Conservation (phyloP, 768 basidiomycete species). For the Calvatia gigantea region DNA sequence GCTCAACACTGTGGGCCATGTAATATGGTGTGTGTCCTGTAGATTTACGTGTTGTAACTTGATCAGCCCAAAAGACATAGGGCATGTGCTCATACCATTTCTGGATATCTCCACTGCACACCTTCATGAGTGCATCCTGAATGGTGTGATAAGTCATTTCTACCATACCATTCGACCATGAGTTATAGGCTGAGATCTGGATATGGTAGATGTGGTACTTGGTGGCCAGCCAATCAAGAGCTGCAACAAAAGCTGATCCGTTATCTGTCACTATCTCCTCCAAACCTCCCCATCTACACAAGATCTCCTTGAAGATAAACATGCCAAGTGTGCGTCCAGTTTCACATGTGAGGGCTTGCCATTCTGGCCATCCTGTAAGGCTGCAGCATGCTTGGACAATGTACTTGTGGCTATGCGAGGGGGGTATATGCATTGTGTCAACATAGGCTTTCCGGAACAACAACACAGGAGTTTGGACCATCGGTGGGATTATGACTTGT, state of each 20-base stretch:
- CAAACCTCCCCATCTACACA: conserved; percentile 26
- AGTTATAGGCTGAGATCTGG: conserved; percentile 23
- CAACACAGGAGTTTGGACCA: conserved; percentile 20
- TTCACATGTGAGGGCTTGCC: conserved; percentile 22
- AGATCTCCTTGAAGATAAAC: conserved; percentile 20
- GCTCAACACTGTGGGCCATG: conserved; percentile 22
- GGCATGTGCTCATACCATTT: conserved; percentile 24
- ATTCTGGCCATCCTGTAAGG: conserved; percentile 31
- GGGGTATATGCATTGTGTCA: conserved; percentile 39
- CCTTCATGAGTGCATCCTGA: conserved; percentile 23
- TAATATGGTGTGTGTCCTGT: conserved; percentile 31
- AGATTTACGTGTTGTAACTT: conserved; percentile 20
- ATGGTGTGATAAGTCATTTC: conserved; percentile 22
- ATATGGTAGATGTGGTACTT: conserved; percentile 29
- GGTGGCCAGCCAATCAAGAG: conserved; percentile 13
- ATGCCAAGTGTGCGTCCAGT: conserved; percentile 20
- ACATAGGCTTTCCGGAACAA: conserved; percentile 34
- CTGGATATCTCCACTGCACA: conserved; percentile 17
- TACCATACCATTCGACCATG: conserved; percentile 29
- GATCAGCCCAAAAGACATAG: conserved; percentile 27
- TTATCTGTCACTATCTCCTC: conserved; percentile 38
- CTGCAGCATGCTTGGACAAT: conserved; percentile 34
- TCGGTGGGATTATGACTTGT: conserved; percentile 22
- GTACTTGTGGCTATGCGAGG: conserved; percentile 26
- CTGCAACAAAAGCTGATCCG: conserved; percentile 26